Base-by-base conservation (phyloP, 2,329 filamentous ascomycete species). In the Stenocarpella maydis region DNA sequence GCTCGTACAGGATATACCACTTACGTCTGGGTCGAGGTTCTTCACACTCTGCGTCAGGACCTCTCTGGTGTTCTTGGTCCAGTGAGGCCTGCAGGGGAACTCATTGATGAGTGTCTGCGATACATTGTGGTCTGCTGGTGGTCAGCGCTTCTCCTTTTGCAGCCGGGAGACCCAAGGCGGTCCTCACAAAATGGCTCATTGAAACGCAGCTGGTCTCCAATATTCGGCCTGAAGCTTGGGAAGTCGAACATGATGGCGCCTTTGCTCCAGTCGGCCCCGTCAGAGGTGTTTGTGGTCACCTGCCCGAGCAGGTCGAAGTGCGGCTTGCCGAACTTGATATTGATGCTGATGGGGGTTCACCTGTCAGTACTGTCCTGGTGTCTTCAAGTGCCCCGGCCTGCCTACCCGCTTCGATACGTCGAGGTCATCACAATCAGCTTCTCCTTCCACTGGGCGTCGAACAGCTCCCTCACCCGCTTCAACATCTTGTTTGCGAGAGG, bases 161-260 rank as follows among this genome's bases (percentile, higher is more conserved):
- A 10, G 24, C 24, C 72, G 24, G 73, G 70, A 10, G 34, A 37
- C 21, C 64, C 31, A 34, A 34, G 14, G 12, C 15, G 50, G 1
- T 21, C 76, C 80, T 77, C 73, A 85, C 83, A 86, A 65, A 86
- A 87, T 3, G 79, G 77, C 75, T 85, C 83, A 67, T 86, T 86
- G 72, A 82, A 86, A 54, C 84, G 80, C 74, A 80, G 76, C 5
- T 81, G 75, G 67, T 86, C 83, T 1, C 84, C 84, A 10, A 80
- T 73, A 2, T 74, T 80, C 0, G 85, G 84, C 63, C 81, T 78
- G 74, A 82, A 86, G 24, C 77, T 80, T 2, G 84, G 84, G 72
- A 86, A 87, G 73, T 87, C 84, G 71, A 87, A 84, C 84, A 86
- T 87, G 73, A 87, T 85, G 24, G 82, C 80, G 2, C 84, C 85